A percentile compares a stretch with the other conserved stretches of the same genome.
These are phyloP conservation scores for Paralagenidium karlingii DNA, from an alignment of 352 stramenopile genomes.

Conservation along the genomic window DNA sequence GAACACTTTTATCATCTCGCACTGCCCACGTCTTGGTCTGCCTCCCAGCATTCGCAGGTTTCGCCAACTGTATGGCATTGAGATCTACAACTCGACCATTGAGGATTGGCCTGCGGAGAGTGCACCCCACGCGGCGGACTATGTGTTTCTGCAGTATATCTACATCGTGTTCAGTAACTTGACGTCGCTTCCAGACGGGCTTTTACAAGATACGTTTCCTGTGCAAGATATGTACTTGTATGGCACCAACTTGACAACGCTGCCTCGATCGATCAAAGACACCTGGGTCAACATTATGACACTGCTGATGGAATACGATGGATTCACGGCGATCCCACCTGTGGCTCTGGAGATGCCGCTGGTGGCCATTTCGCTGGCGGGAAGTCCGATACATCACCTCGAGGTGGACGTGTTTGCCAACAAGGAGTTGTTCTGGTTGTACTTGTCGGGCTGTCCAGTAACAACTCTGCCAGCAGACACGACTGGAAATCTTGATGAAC, in stretches of 20 bases:
- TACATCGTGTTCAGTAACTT: slow-evolving; percentile 5
- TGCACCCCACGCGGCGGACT: too few species aligned
- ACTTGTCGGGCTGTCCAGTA: too few species aligned
- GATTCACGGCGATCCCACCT: too few species aligned
- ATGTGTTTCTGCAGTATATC: too few species aligned
- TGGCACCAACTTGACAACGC: slow-evolving; percentile 3
- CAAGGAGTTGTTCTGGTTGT: too few species aligned
- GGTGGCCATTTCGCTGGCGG: too few species aligned
- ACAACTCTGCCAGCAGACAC: too few species aligned
- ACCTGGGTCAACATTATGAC: slow-evolving; percentile 5
- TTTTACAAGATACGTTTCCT: slow-evolving; percentile 2
- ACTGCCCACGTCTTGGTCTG: slow-evolving; percentile 6
- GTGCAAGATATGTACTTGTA: slow-evolving; percentile 10
- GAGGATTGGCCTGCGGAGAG: slow-evolving; percentile 1
- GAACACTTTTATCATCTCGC: slow-evolving; percentile 6
- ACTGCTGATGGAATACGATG: too few species aligned
- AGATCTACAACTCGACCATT: slow-evolving; percentile 12
- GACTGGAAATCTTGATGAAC: too few species aligned
- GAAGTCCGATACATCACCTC: too few species aligned
- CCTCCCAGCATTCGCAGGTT: slow-evolving; percentile 3
- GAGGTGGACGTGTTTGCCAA: too few species aligned
- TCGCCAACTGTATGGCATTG: slow-evolving; percentile 4
- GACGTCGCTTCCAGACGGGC: slow-evolving; percentile 1
- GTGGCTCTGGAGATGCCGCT: too few species aligned
- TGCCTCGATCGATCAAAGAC: slow-evolving; percentile 2